Conservation (phyloP, 768 basidiomycete species). For the Tricholoma bakamatsutake region DNA sequence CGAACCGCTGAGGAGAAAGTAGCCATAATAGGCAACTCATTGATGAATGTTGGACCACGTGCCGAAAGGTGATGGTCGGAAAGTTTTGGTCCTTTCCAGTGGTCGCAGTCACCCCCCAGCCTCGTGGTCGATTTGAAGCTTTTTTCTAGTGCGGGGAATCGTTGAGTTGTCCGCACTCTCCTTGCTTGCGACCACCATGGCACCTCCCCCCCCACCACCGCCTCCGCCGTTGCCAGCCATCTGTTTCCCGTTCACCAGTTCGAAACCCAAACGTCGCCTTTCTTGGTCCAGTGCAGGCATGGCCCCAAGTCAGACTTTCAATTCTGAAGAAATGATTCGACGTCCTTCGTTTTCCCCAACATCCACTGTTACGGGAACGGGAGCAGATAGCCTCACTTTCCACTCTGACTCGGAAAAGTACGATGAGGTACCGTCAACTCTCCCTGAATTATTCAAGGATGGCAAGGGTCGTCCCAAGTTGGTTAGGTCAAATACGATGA, state of each 20-base stretch:
- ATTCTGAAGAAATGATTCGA: conserved; percentile 27
- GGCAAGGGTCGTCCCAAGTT: conserved; percentile 38
- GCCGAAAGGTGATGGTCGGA: conserved; percentile 11
- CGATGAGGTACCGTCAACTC: conserved; percentile 35
- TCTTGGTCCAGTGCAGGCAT: conserved; percentile 39
- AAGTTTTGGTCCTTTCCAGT: conserved; percentile 8
- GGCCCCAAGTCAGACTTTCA: conserved; percentile 9
- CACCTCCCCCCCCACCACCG: conserved; percentile 50
- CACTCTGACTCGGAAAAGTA: conserved; percentile 59
- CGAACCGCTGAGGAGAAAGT: neutral
- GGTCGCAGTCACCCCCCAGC: conserved; percentile 4
- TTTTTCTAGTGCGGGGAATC: neutral
- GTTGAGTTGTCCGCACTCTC: no score
- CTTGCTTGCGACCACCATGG: conserved; percentile 33
- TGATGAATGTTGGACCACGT: neutral
- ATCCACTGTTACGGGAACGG: conserved; percentile 36
- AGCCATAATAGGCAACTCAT: conserved; percentile 12
- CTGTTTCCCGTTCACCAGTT: conserved; percentile 52
- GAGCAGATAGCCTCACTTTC: conserved; percentile 49
- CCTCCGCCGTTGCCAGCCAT: conserved; percentile 37
- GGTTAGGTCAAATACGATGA: conserved; percentile 46
- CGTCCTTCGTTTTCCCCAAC: conserved; percentile 40
- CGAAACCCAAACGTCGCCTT: conserved; percentile 39
- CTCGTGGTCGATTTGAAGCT: conserved; percentile 12
- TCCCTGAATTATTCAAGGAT: conserved; percentile 27